Conservation (phyloP, 2,329 filamentous ascomycete genomes). For the Neobulgaria alba region DNA sequence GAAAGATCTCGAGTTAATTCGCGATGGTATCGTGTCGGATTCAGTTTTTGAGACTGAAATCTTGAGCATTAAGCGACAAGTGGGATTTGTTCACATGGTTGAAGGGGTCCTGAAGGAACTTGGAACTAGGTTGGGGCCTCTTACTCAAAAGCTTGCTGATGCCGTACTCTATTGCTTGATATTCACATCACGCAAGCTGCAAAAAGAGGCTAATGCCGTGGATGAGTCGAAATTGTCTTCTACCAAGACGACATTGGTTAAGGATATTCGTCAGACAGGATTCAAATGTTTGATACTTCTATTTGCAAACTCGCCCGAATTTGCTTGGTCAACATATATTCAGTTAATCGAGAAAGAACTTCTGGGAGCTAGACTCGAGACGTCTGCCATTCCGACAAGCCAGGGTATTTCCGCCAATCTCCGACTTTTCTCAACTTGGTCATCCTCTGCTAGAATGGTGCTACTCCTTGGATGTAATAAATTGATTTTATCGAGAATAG, state of each 20-base stretch:
- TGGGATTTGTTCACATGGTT: conserved; percentile 88
- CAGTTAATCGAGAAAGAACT: conserved; percentile 64
- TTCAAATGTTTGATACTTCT: conserved; percentile 75
- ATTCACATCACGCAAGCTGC: conserved; percentile 54
- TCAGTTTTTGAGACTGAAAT: conserved; percentile 49
- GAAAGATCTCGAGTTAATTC: conserved; percentile 49
- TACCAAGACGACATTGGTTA: conserved; percentile 48
- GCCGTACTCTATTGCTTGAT: conserved; percentile 76
- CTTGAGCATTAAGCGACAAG: conserved; percentile 66
- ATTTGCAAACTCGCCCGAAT: conserved; percentile 62
- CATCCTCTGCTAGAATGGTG: conserved; percentile 55
- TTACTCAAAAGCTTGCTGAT: conserved; percentile 61
- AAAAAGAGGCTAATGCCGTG: conserved; percentile 26
- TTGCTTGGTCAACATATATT: conserved; percentile 66
- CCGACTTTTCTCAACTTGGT: conserved; percentile 75
- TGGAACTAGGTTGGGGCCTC: conserved; percentile 62
- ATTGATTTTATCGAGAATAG: conserved; percentile 57
- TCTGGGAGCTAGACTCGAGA: conserved; percentile 67
- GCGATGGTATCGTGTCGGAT: conserved; percentile 24
- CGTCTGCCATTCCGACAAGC: conserved; percentile 75
- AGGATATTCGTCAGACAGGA: conserved; percentile 59
- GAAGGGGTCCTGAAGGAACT: conserved; percentile 79
- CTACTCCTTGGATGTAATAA: conserved; percentile 55
- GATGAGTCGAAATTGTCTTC: conserved; percentile 29
- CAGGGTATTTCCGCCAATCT: conserved; percentile 82